A percentile compares a stretch with the other conserved stretches of the same genome.
Evolutionary conservation across 306 rosid genomes (phyloP).

Genomic region (Mucuna pruriens): DNA sequence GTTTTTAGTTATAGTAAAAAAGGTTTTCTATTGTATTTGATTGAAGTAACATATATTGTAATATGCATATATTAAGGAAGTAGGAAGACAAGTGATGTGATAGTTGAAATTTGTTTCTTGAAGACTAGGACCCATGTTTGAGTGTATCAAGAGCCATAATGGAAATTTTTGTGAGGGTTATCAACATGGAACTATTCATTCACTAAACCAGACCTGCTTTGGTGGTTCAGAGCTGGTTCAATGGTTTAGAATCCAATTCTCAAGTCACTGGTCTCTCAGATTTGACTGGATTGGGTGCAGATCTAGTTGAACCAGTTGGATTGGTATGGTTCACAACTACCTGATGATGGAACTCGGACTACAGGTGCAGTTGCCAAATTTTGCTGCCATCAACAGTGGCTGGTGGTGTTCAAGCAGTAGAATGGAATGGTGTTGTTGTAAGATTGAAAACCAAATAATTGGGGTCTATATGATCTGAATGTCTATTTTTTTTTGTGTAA

Average conservation of each 20-base stretch:
- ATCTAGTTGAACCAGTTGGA: no score
- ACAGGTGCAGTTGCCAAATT: neutral
- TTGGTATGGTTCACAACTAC: neutral
- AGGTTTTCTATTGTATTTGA: no score
- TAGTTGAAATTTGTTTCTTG: neutral
- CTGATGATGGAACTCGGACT: neutral
- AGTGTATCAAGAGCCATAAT: no score
- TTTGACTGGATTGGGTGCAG: neutral
- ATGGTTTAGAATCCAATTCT: no score
- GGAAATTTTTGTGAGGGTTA: no score
- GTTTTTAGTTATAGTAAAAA: no score
- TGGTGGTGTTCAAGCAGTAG: neutral
- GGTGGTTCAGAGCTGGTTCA: neutral
- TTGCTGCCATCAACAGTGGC: neutral
- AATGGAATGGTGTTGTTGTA: neutral
- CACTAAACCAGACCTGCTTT: neutral
- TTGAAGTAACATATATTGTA: no score
- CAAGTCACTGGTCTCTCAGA: neutral
- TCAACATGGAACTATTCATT: no score
- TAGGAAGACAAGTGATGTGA: neutral
- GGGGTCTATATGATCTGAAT: neutral
- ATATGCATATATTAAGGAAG: no score
- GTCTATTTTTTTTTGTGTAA: no score
- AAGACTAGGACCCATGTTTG: neutral
- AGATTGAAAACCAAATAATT: neutral